phyloP scores from a whole-genome alignment of 2,329 filamentous ascomycete genomes.

The Beauveria brongniartii region DNA sequence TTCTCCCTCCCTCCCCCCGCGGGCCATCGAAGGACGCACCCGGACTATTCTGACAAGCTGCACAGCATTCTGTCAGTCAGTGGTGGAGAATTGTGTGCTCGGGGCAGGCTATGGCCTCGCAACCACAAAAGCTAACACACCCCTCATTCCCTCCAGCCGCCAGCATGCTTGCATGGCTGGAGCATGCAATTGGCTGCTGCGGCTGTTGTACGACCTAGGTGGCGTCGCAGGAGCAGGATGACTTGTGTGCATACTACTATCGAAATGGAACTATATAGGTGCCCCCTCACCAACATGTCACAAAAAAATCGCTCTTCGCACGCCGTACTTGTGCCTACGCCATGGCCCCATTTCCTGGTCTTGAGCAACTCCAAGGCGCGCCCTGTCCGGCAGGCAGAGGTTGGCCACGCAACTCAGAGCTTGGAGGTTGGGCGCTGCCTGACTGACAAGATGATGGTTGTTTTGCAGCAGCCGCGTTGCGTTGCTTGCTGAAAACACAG shows the following conservation, averaged over 20 bases:
- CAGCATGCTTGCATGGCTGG: slow-evolving; percentile 2
- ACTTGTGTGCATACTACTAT: slow-evolving; percentile 8
- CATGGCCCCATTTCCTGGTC: slow-evolving; percentile 3
- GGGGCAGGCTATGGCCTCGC: background rate
- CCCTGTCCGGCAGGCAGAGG: slow-evolving; percentile 4
- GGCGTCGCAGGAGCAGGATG: slow-evolving; percentile 9
- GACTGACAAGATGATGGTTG: background rate
- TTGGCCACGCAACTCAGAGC: background rate
- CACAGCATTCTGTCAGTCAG: slow-evolving; percentile 11
- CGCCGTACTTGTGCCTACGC: slow-evolving; percentile 3
- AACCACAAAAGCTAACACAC: background rate
- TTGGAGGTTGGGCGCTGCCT: background rate
- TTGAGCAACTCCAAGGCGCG: slow-evolving; percentile 6
- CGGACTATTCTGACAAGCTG: slow-evolving; percentile 9
- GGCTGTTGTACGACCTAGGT: slow-evolving; percentile 8
- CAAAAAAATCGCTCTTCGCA: slow-evolving; percentile 8
- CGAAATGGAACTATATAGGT: slow-evolving; percentile 11
- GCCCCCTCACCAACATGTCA: slow-evolving; percentile 9
- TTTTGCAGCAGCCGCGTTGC: background rate
- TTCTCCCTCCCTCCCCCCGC: background rate
- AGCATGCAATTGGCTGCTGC: slow-evolving; percentile 3
- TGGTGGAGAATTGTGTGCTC: slow-evolving; percentile 7
- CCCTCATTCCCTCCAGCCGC: slow-evolving; percentile 4
- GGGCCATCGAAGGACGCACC: slow-evolving; percentile 10
- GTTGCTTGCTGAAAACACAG: background rate